A percentile compares a stretch with the other conserved stretches of the same genome.
These are phyloP conservation scores for Coniochaeta ligniaria DNA, from an alignment of 2,329 filamentous ascomycete species.

Conservation along the genomic window DNA sequence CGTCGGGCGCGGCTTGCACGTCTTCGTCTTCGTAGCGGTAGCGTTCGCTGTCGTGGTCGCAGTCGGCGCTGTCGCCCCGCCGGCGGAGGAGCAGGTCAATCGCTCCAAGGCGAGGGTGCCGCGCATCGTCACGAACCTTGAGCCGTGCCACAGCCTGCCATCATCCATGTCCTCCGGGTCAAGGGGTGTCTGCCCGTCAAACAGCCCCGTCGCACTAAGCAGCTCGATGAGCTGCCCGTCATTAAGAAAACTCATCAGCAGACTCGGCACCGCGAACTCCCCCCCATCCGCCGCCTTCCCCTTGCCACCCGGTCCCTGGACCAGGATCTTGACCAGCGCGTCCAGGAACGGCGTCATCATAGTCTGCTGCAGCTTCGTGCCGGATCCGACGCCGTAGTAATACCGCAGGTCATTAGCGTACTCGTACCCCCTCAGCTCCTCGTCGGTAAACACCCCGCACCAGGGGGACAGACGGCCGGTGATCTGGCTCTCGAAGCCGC, in stretches of 20 bases:
- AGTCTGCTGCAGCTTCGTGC: slow-evolving; percentile 42
- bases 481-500: slow-evolving; percentile 64
- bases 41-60: too few relatives aligned
- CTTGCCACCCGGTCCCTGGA: too few relatives aligned
- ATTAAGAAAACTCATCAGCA: too few relatives aligned
- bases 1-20: too few relatives aligned
- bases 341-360: slow-evolving; percentile 57
- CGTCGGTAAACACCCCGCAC: slow-evolving; percentile 53
- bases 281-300: too few relatives aligned
- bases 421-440: slow-evolving; percentile 57
- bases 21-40: too few relatives aligned
- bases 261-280: too few relatives aligned
- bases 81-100: slow-evolving; percentile 26
- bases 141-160: slow-evolving; percentile 43
- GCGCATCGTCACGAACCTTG: slow-evolving; percentile 53
- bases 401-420: slow-evolving; percentile 64
- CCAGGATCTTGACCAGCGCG: slow-evolving; percentile 35
- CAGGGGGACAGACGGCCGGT: slow-evolving; percentile 53
- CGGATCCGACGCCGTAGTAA: slow-evolving; percentile 57
- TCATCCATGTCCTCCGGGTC: slow-evolving; percentile 31
- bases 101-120: slow-evolving; percentile 60
- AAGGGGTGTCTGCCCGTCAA: too few relatives aligned
- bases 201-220: too few relatives aligned
- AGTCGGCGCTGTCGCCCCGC: too few relatives aligned
- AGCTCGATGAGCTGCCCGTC: too few relatives aligned